Percentiles rank a stretch among this genome's conserved stretches.
Conservation (phyloP, 2,329 filamentous ascomycete genomes). For the Pyrenophora seminiperda region DNA sequence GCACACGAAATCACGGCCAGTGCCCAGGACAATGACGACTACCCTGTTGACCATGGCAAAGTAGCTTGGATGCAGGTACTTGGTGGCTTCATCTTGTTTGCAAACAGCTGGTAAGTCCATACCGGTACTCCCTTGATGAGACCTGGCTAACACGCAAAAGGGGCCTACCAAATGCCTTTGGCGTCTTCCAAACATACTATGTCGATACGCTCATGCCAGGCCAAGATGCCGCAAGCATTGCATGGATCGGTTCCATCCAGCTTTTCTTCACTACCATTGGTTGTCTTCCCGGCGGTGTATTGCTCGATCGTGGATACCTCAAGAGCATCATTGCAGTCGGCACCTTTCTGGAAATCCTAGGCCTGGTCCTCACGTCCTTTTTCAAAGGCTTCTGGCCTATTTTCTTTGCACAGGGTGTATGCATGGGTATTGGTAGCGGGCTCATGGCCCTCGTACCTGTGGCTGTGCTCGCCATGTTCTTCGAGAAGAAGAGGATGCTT, state of each 20-base stretch:
- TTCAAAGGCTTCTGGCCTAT: conserved; percentile 30
- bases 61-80: conserved; percentile 52
- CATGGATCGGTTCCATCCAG: conserved; percentile 47
- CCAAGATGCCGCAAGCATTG: conserved; percentile 30
- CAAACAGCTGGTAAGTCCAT: conserved; percentile 44
- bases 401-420: conserved; percentile 43
- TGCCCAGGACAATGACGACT: conserved; percentile 15
- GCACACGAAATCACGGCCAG: conserved; percentile 17
- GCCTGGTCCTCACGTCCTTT: conserved; percentile 23
- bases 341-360: conserved; percentile 32
- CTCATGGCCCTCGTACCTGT: conserved; percentile 34
- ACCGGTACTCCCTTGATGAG: conserved; percentile 5
- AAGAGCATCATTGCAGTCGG: conserved; percentile 37
- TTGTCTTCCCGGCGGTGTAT: conserved; percentile 35
- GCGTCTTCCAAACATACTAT: conserved; percentile 44
- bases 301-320: conserved; percentile 43
- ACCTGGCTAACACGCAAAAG: conserved; percentile 19
- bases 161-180: conserved; percentile 40
- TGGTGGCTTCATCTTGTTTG: conserved; percentile 51
- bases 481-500: conserved; percentile 40
- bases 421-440: conserved; percentile 43
- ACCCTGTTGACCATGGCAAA: conserved; percentile 37
- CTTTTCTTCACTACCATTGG: conserved; percentile 42
- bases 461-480: conserved; percentile 43
- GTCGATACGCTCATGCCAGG: conserved; percentile 19